Evolutionary conservation across 108 stramenopile species (phyloP), one percentile per base, ranked within the genome.

Genomic region (Nitzschia inconspicua): DNA sequence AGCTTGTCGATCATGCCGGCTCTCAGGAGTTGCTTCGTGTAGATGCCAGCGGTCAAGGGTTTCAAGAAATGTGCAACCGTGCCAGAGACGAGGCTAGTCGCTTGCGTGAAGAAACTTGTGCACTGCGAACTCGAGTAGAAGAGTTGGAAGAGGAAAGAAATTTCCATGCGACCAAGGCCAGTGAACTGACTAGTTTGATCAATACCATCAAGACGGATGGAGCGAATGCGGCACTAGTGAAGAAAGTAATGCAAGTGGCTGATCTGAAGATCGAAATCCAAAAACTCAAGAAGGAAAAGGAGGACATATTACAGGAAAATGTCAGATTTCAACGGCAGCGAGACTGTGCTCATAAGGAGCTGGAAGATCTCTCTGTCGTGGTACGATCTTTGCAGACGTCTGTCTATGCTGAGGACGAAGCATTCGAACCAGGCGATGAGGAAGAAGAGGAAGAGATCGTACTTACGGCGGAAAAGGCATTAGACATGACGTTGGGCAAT

Each of bases 141-240:
- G 47, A 66, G 16, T 54, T 66, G 3, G 55, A 66, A 56, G 25
- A 66, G 0, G 65, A 66, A 57, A 46, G 54, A 19, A 66, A 57
- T 44, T 66, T 44, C 42, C 40, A 47, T 35, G 54, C 65, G 10
- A 47, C 65, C 27, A 66, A 66, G 65, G 65, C 65, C 8, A 57
- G 57, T 36, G 65, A 66, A 44, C 47, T 57, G 8, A 31, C 41
- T n/a, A 34, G 36, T 0, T 34, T 57, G 1, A 16, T 56, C 14
- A 34, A 27, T 16, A 1, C 30, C 9, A 27, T 40, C 51, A 47
- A 39, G 9, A 28, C 44, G 23, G 47, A 42, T n/a, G 14, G 34
- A 32, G 52, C 24, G 24, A 36, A 65, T 34, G 54, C 53, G 44
- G 65, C 19, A 3, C 14, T 57, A 35, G 65, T 56, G 9, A 14